Evolutionary conservation across 2,329 filamentous ascomycete genomes (phyloP).

Genomic region (Sporothrix humicola): DNA sequence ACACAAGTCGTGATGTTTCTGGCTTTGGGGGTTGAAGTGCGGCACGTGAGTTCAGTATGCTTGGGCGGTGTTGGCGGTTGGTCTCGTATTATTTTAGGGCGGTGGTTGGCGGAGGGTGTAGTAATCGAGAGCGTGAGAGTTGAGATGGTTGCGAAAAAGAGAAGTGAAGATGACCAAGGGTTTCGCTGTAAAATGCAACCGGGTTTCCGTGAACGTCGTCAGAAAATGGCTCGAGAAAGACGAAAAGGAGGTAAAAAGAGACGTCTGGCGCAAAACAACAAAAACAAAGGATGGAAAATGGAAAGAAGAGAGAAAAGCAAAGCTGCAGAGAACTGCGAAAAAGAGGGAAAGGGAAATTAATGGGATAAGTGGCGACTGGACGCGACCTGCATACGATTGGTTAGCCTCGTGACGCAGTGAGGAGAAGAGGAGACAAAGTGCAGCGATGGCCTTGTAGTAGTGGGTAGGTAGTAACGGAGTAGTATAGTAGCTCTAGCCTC

Average conservation of each 20-base stretch:
- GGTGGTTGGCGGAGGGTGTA: not conserved
- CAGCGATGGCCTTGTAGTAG: slow-evolving; percentile 26
- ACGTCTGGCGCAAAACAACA: not conserved
- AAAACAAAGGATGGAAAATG: slow-evolving; percentile 1
- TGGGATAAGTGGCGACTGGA: slow-evolving; percentile 35
- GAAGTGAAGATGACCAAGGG: not conserved
- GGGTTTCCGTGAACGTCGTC: not conserved
- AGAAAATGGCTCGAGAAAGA: not conserved
- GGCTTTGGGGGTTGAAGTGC: not conserved
- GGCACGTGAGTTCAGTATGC: slow-evolving; percentile 27
- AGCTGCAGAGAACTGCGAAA: slow-evolving; percentile 3
- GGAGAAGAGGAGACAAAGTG: slow-evolving; percentile 17
- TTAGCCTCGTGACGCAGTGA: slow-evolving; percentile 39
- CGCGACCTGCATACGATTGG: slow-evolving; percentile 39
- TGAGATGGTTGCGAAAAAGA: slow-evolving; percentile 12
- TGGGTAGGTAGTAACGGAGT: not conserved
- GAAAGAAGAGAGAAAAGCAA: slow-evolving; percentile 10
- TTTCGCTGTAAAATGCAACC: slow-evolving; percentile 6
- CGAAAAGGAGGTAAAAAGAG: too few relatives aligned
- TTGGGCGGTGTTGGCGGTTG: not conserved
- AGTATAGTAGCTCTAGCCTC: not conserved
- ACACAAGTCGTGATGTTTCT: slow-evolving; percentile 11
- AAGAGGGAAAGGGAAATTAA: slow-evolving; percentile 32
- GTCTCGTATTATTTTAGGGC: not conserved
- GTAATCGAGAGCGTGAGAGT: not conserved